These are phyloP conservation scores for Aspergillus affinis DNA, from an alignment of 495 filamentous ascomycete species.

Conservation along the genomic window DNA sequence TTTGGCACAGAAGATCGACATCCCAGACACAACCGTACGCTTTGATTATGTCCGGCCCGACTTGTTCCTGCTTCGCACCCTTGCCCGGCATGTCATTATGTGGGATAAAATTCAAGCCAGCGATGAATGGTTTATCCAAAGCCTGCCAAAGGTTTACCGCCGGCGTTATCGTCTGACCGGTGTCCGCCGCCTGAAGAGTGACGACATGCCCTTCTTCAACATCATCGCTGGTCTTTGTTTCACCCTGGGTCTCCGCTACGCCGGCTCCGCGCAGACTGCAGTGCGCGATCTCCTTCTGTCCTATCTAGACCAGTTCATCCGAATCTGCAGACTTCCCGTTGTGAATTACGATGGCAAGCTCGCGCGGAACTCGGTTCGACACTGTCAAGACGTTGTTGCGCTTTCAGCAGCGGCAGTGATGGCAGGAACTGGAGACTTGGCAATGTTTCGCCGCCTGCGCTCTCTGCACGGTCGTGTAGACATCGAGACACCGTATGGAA, in stretches of 20 bases:
- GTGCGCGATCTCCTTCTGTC: slow-evolving; percentile 79
- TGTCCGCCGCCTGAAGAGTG: slow-evolving; percentile 60
- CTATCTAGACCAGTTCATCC: slow-evolving; percentile 85
- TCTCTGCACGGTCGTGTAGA: slow-evolving; percentile 87
- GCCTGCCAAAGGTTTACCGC: slow-evolving; percentile 68
- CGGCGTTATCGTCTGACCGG: slow-evolving; percentile 50
- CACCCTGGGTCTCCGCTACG: slow-evolving; percentile 77
- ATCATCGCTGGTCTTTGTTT: slow-evolving; percentile 89
- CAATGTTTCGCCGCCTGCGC: slow-evolving; percentile 84
- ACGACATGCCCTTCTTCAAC: slow-evolving; percentile 89
- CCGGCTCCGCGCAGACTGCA: slow-evolving; percentile 70
- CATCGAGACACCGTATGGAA: slow-evolving; percentile 82
- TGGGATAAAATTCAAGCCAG: slow-evolving; percentile 79
- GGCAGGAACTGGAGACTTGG: slow-evolving; percentile 90
- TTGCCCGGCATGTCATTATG: slow-evolving; percentile 90
- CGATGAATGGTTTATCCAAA: slow-evolving; percentile 69
- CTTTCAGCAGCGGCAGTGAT: slow-evolving; percentile 84
- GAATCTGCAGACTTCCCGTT: slow-evolving; percentile 67
- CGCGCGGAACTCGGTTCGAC: slow-evolving; percentile 75
- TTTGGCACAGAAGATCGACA: slow-evolving; percentile 89
- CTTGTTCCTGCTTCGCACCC: slow-evolving; percentile 82
- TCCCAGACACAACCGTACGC: slow-evolving; percentile 83
- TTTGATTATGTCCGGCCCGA: slow-evolving; percentile 96
- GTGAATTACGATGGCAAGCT: slow-evolving; percentile 77
- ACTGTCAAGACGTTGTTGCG: slow-evolving; percentile 84